phyloP scores from a whole-genome alignment of 2,329 filamentous ascomycete genomes.

The Phoma sp. region DNA sequence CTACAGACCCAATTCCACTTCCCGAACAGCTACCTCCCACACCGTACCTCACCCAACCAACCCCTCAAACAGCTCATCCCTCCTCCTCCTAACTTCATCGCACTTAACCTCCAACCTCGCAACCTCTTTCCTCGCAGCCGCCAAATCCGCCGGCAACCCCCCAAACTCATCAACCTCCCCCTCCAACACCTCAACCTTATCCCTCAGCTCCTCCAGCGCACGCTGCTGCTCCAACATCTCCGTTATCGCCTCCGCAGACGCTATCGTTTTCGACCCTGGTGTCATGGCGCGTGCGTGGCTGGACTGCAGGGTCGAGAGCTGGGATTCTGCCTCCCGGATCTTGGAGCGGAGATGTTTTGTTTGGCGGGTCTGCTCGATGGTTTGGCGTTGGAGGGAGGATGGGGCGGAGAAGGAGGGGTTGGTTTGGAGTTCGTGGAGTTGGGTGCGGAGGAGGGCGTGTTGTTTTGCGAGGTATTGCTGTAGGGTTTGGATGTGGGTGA shows the following conservation, averaged over 20 bases:
- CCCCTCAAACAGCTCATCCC: slow-evolving; percentile 78
- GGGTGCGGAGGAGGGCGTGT: slow-evolving; percentile 38
- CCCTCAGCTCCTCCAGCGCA: slow-evolving; percentile 66
- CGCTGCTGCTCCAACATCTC: slow-evolving; percentile 67
- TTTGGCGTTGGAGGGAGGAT: slow-evolving; percentile 69
- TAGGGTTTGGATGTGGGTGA: slow-evolving; percentile 42
- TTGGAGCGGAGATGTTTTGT: slow-evolving; percentile 72
- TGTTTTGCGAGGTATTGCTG: slow-evolving; percentile 45
- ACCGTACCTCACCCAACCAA: slow-evolving; percentile 67
- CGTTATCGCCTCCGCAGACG: slow-evolving; percentile 61
- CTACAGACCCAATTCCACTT: too few relatives aligned
- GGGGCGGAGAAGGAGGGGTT: slow-evolving; percentile 55
- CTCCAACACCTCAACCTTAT: slow-evolving; percentile 67
- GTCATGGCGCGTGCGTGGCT: slow-evolving; percentile 31
- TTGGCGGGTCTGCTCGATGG: slow-evolving; percentile 75
- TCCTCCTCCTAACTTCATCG: slow-evolving; percentile 64
- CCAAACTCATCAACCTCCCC: slow-evolving; percentile 70
- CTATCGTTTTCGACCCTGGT: slow-evolving; percentile 41
- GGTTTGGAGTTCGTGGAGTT: slow-evolving; percentile 40
- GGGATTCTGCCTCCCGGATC: slow-evolving; percentile 68
- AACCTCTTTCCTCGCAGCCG: slow-evolving; percentile 73
- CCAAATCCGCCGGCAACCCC: slow-evolving; percentile 74
- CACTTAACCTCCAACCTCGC: slow-evolving; percentile 72
- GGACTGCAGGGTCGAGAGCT: slow-evolving; percentile 48
- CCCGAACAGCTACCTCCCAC: too few relatives aligned